Evolutionary conservation across 2,329 filamentous ascomycete genomes (phyloP).

Genomic region (Elsinoe arachidis): DNA sequence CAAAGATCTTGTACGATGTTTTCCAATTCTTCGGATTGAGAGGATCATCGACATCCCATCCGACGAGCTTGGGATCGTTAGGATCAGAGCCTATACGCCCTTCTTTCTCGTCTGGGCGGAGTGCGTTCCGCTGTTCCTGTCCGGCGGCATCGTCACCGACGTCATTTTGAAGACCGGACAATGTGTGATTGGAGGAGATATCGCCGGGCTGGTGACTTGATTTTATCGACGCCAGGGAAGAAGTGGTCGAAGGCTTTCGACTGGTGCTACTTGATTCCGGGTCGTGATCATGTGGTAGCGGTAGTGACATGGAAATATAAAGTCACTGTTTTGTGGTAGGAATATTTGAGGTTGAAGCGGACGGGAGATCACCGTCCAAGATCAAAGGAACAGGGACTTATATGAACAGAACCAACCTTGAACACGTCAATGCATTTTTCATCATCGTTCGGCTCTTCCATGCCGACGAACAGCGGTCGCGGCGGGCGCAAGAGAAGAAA

Average conservation of each 20-base stretch:
- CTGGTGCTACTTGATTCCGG: neutral
- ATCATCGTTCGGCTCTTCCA: neutral
- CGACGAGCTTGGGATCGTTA: conserved; percentile 17
- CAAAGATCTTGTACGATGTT: conserved; percentile 36
- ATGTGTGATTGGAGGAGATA: too few relatives aligned
- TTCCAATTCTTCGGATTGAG: conserved; percentile 43
- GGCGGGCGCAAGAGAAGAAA: neutral
- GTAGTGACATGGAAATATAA: neutral
- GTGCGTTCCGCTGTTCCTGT: neutral
- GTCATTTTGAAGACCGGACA: too few relatives aligned
- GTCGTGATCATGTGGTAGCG: neutral
- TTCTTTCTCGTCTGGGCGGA: conserved; percentile 3
- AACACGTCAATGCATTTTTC: neutral
- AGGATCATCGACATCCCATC: conserved; percentile 68
- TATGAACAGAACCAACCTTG: neutral
- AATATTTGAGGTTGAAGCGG: neutral
- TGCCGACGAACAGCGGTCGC: neutral
- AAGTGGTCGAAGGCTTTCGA: neutral
- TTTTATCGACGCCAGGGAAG: neutral
- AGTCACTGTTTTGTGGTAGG: neutral
- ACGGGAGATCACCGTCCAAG: conserved; percentile 3
- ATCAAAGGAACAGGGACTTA: neutral
- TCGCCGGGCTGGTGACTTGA: neutral
- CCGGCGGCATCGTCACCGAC: neutral
- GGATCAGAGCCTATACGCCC: neutral